Base-by-base conservation (phyloP, 768 basidiomycete species). In the Tylopilus balloui region DNA sequence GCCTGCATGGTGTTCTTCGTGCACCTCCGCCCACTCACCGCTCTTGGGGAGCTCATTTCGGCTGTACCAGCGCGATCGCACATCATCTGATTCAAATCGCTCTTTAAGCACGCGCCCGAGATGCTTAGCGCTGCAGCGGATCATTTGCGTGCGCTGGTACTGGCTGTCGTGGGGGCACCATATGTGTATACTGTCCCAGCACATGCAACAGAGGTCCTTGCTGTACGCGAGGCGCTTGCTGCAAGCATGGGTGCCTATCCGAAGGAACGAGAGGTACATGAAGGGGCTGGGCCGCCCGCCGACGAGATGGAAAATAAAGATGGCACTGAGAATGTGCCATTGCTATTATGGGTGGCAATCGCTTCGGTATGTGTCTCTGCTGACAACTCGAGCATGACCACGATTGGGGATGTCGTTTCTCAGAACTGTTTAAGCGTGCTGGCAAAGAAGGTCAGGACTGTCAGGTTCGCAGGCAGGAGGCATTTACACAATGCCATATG, bases 291-390 rank as follows among this genome's bases (percentile, higher is more conserved):
- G 5, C 14, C 15, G 5, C 34, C 10, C 8, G 35, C 31, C 1
- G 31, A 37, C 11, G 53, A 51, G 36, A 36, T 45, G 9, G 55
- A 54, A 19, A 59, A 37, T 12, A 58, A 55, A 11, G 70, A 74
- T 42, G 60, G 61, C 3, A 57, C 79, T 17, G 86, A 86, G 5
- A 87, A 86, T 48, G 83, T 77, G 3, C 77, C 78, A 31, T 61
- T 88, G 59, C 70, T 86, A 19, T 59, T 86, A 42, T 88, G 88
- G 88, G 78, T 84, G 86, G 86, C 6, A 80, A 88, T 57, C 72
- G 84, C 37, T 77, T 81, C 41, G 86, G 86, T 86, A 37, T 40
- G 72, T 42, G 8, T 46, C 10, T 44, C 20, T 6, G 17, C 41
- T 42, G 36, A 21, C 6, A 6, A 9, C 23, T 12, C 0, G 43